These are phyloP conservation scores for Metschnikowia colocasiae DNA, from an alignment of 805 yeast genomes.

Conservation along the genomic window DNA sequence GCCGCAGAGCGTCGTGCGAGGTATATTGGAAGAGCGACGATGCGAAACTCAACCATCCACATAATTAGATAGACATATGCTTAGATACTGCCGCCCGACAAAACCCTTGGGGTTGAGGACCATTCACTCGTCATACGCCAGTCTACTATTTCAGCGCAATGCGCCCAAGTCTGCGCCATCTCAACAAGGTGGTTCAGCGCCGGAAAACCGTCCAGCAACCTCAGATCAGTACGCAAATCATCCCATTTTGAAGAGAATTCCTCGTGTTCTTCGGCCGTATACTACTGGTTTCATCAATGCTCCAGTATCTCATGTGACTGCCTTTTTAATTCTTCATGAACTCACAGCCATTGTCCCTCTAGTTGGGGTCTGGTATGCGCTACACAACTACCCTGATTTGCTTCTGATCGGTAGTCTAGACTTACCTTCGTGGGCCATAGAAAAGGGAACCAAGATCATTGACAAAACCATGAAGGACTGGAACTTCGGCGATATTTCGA, in stretches of 20 bases:
- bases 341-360: slow-evolving; percentile 71
- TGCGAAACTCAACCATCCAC: neutral
- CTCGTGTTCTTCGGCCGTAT: slow-evolving; percentile 48
- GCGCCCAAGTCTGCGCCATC: neutral
- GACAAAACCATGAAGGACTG: slow-evolving; percentile 46
- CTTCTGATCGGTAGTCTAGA: slow-evolving; percentile 43
- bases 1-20: neutral
- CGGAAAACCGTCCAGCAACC: neutral
- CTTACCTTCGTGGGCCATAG: slow-evolving; percentile 57
- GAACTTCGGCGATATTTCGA: slow-evolving; percentile 30
- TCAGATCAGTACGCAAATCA: slow-evolving; percentile 15
- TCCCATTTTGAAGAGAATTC: slow-evolving; percentile 41
- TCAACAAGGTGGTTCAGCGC: neutral
- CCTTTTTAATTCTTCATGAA: slow-evolving; percentile 70
- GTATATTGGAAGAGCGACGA: neutral
- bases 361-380: slow-evolving; percentile 60
- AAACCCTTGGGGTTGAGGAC: neutral
- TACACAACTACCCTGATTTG: slow-evolving; percentile 52
- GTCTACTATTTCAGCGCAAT: neutral
- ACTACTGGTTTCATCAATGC: slow-evolving; percentile 49
- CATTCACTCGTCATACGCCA: neutral
- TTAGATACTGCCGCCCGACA: neutral
- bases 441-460: slow-evolving; percentile 55
- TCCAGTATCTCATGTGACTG: slow-evolving; percentile 57
- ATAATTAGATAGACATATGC: neutral